These are phyloP conservation scores for maize (Zea mays) DNA, from an alignment of 176 grass and related monocot genomes.

Conservation along the genomic window Zm-B73-REFERENCE-NAM-5.0 NC_050105.1:85897501-85898000, in stretches of 20 bases:
- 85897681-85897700: no score
- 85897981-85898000: constrained; percentile 71
- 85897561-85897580: no score
- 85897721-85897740: constrained; percentile 22
- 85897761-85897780: constrained; percentile 8
- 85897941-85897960: constrained; percentile 95
- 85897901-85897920: not conserved
- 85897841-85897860: constrained; percentile 31
- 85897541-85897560: no score
- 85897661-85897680: no score
- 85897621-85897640: no score
- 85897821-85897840: constrained; percentile 37
- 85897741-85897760: constrained; percentile 1
- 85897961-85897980: constrained; percentile 94
- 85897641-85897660: no score
- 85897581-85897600: no score
- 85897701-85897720: not conserved
- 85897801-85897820: not conserved
- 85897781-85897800: not conserved
- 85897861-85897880: constrained; percentile 5
- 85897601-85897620: no score
- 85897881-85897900: constrained; percentile 37
- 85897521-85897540: no score
- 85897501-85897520: no score
- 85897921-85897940: constrained; percentile 80